phyloP scores from a whole-genome alignment of 1,139 yeast genomes.

The Scheffersomyces segobiensis region DNA sequence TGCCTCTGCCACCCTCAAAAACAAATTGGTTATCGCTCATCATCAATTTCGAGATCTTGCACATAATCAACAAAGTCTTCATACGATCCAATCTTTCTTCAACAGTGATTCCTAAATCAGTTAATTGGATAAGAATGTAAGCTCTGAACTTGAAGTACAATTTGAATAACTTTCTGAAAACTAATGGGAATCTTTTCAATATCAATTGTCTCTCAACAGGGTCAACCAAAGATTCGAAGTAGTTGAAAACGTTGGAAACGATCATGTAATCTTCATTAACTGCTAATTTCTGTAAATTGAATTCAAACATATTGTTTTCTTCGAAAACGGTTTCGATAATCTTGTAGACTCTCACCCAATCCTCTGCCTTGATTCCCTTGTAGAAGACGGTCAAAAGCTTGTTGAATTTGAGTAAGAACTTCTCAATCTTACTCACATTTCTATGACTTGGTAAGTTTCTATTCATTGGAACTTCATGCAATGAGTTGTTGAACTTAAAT shows the following conservation, averaged over 20 bases:
- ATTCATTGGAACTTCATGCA: constrained; percentile 51
- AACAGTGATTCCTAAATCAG: constrained; percentile 55
- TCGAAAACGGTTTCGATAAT: constrained; percentile 65
- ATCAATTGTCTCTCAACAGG: constrained; percentile 47
- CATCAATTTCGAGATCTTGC: constrained; percentile 66
- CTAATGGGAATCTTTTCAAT: constrained; percentile 60
- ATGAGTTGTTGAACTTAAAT: constrained; percentile 40
- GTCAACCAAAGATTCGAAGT: constrained; percentile 59
- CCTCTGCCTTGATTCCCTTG: constrained; percentile 60
- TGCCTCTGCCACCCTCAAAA: constrained; percentile 40
- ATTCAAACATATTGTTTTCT: constrained; percentile 58
- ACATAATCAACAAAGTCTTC: constrained; percentile 65
- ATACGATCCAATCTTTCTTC: constrained; percentile 70
- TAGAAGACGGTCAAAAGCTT: constrained; percentile 60
- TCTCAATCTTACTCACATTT: constrained; percentile 49
- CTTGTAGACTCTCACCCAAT: constrained; percentile 81
- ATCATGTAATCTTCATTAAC: constrained; percentile 57
- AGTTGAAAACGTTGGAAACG: constrained; percentile 69
- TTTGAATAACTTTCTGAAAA: constrained; percentile 65
- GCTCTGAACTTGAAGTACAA: constrained; percentile 68
- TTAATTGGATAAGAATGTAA: constrained; percentile 65
- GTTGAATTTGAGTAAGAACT: constrained; percentile 66
- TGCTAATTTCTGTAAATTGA: constrained; percentile 42
- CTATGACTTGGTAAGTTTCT: constrained; percentile 49
- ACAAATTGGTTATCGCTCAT: constrained; percentile 68